phyloP scores from a whole-genome alignment of 2,329 filamentous ascomycete genomes.

The Dothistroma septosporum region DNA sequence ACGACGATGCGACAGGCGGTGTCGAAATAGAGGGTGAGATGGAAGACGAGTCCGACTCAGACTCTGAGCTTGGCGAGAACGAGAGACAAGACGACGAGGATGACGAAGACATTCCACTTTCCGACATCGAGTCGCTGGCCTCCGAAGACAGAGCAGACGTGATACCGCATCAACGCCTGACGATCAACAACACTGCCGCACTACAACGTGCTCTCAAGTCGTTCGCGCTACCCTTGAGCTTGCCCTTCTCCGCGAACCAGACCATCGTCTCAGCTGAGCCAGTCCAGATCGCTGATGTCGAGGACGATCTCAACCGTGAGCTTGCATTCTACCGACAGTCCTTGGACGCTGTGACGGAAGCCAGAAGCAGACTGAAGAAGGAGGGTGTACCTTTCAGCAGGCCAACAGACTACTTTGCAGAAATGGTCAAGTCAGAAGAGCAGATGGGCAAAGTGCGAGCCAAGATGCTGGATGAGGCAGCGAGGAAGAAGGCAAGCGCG shows the following conservation, averaged over 20 bases:
- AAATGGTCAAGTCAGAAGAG: constrained; percentile 98
- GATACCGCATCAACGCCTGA: constrained; percentile 84
- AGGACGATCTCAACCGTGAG: constrained; percentile 89
- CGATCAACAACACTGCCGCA: constrained; percentile 93
- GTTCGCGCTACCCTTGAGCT: constrained; percentile 65
- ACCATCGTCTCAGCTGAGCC: constrained; percentile 64
- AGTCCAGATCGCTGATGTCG: constrained; percentile 73
- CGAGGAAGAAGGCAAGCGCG: constrained; percentile 82
- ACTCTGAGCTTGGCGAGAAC: constrained; percentile 35
- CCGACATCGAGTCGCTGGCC: constrained; percentile 73
- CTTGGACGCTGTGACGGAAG: constrained; percentile 70
- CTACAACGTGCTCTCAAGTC: constrained; percentile 76
- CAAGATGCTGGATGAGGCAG: constrained; percentile 87
- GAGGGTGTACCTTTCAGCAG: constrained; percentile 83
- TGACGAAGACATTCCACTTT: constrained; percentile 81
- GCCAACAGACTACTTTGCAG: constrained; percentile 92
- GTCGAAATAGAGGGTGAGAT: constrained; percentile 31
- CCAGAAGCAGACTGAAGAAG: constrained; percentile 68
- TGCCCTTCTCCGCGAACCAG: constrained; percentile 81
- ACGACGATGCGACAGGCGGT: constrained; percentile 36
- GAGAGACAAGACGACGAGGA: constrained; percentile 55
- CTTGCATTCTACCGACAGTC: constrained; percentile 90
- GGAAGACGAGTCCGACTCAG: constrained; percentile 37
- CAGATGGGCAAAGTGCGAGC: constrained; percentile 97
- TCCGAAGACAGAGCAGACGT: constrained; percentile 83